Evolutionary conservation across 495 filamentous ascomycete genomes (phyloP), one percentile per base, ranked within the genome.

Genomic region (Penicilliopsis zonata): DNA sequence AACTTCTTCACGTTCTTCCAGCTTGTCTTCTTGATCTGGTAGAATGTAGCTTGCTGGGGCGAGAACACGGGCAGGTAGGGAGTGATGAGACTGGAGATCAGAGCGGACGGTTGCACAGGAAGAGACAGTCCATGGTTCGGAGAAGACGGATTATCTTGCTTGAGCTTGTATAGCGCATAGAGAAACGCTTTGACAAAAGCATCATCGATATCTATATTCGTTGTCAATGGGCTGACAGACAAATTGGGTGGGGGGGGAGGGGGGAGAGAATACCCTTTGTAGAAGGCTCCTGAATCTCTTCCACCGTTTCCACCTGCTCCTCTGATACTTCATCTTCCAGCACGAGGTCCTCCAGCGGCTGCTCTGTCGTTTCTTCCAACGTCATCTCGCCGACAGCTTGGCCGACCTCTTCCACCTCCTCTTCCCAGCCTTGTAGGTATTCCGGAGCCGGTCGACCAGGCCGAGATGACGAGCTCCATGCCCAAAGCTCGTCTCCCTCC

Each of bases 1-100:
- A 82, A 82, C 37, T 82, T 83, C 37, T 74, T 76, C 25, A 75
- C 65, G 34, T 73, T 82, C 53, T 83, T 84, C 69, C 77, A 80
- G 49, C 69, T 78, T 4, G 78, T 78, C 52, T 79, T 83, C 56
- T 82, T 84, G 47, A 84, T 76, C 41, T 73, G 69, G 19, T 82
- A 65, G 14, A 59, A 72, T 16, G 72, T 64, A 9, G 67, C 59
- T 46, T 74, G 64, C 14, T 64, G 58, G 6, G 61, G 55, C 8
- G 61, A 68, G 43, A 59, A 72, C 31, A 69, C 66, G 0, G 80
- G 80, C 5, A 84, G 62, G 40, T 76, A 80, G 7, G 79, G 79
- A 3, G 76, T 71, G 18, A 80, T 69, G 26, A 82, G 57, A 30
- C 67, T 69, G 14, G 77, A 72, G 33, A 82, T 74, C 44, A 81